Percentiles rank a stretch among this genome's conserved stretches.
These are phyloP conservation scores for Termitomyces sp. DNA, from an alignment of 768 basidiomycete genomes.

Conservation along the genomic window DNA sequence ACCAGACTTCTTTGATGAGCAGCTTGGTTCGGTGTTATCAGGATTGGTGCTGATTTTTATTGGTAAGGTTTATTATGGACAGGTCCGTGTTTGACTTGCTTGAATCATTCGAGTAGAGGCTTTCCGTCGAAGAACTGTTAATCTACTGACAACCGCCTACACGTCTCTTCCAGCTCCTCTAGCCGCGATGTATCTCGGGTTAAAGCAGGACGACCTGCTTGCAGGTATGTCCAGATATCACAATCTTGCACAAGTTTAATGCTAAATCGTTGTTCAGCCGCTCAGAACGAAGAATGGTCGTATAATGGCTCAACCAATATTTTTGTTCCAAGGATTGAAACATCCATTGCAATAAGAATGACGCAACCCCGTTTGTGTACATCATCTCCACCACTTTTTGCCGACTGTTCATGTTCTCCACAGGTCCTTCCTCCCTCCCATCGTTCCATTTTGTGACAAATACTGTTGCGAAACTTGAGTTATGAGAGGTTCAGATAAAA, in stretches of 20 bases:
- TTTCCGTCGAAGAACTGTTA: constrained; percentile 54
- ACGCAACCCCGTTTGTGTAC: constrained; percentile 6
- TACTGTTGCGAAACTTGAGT: constrained; percentile 47
- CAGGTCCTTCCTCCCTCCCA: constrained; percentile 38
- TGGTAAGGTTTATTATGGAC: constrained; percentile 31
- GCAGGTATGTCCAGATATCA: constrained; percentile 21
- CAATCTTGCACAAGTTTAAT: not conserved
- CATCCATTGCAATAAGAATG: not conserved
- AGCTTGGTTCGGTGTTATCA: constrained; percentile 38
- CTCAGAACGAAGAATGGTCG: constrained; percentile 41
- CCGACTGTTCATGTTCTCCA: not conserved
- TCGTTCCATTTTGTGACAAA: constrained; percentile 47
- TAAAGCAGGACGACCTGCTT: constrained; percentile 32
- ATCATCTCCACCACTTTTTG: not conserved
- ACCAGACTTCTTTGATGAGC: constrained; percentile 38
- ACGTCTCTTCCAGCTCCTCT: constrained; percentile 49
- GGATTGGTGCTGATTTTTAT: constrained; percentile 43
- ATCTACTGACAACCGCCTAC: constrained; percentile 58
- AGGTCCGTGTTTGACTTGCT: not conserved
- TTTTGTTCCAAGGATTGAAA: constrained; percentile 30
- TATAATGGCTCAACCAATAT: constrained; percentile 42
- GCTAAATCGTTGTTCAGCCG: constrained; percentile 23
- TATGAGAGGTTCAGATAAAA: constrained; percentile 7
- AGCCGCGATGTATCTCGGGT: constrained; percentile 53
- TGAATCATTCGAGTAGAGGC: constrained; percentile 31